phyloP scores from a whole-genome alignment of 1,139 yeast species.

The Kodamaea ohmeri region DNA sequence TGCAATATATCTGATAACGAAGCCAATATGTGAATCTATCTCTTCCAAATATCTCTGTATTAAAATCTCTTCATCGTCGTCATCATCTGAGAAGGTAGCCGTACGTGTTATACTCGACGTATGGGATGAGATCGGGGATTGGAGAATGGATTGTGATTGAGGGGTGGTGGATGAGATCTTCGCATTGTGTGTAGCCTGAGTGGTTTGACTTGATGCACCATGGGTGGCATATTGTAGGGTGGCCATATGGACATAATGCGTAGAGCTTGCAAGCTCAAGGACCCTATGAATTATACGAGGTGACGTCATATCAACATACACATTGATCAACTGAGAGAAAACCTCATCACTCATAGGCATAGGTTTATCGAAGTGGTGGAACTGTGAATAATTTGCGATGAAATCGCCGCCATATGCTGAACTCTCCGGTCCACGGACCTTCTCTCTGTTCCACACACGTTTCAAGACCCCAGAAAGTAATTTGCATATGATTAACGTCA shows the following conservation, averaged over 20 bases:
- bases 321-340: slow-evolving; percentile 13
- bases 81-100: slow-evolving; percentile 8
- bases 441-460: slow-evolving; percentile 27
- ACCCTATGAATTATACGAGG: slow-evolving; percentile 16
- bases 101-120: slow-evolving; percentile 4
- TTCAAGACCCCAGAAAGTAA: slow-evolving; percentile 31
- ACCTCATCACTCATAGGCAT: slow-evolving; percentile 10
- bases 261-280: slow-evolving; percentile 15
- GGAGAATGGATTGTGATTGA: background rate
- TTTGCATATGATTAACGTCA: slow-evolving; percentile 35
- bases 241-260: slow-evolving; percentile 1
- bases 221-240: background rate
- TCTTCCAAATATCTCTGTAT: slow-evolving; percentile 17
- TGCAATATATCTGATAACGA: slow-evolving; percentile 48
- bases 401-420: slow-evolving; percentile 12
- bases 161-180: background rate
- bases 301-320: slow-evolving; percentile 14
- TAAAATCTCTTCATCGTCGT: slow-evolving; percentile 6
- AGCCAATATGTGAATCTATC: slow-evolving; percentile 47
- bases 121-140: slow-evolving; percentile 5
- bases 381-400: slow-evolving; percentile 16
- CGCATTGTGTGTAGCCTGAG: background rate
- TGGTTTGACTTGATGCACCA: background rate
- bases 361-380: slow-evolving; percentile 17
- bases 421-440: slow-evolving; percentile 10